Evolutionary conservation across 2,329 filamentous ascomycete genomes (phyloP).

Genomic region (Macroventuria anomochaeta): DNA sequence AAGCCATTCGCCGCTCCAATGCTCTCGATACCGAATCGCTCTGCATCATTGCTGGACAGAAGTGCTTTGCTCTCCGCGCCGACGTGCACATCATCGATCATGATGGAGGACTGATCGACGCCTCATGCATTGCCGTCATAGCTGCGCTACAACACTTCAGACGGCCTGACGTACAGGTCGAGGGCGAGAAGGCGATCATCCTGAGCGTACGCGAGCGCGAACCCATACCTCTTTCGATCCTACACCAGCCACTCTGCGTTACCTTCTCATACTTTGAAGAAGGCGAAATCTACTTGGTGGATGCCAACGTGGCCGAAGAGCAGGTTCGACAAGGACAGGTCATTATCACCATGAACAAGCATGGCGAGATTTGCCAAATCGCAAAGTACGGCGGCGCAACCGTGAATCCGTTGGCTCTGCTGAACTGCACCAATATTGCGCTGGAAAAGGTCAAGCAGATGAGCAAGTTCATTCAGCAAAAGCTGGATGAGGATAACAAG

Average conservation of each 20-base stretch:
- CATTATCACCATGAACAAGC: constrained; percentile 84
- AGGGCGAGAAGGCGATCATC: constrained; percentile 82
- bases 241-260: constrained; percentile 90
- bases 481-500: constrained; percentile 78
- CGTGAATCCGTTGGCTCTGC: constrained; percentile 77
- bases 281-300: constrained; percentile 73
- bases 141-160: constrained; percentile 90
- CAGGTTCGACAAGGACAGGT: constrained; percentile 75
- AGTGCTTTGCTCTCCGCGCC: constrained; percentile 89
- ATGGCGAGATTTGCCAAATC: constrained; percentile 89
- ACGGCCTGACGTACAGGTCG: constrained; percentile 85
- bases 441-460: constrained; percentile 82
- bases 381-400: constrained; percentile 87
- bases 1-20: constrained; percentile 88
- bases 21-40: constrained; percentile 95
- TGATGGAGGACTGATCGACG: constrained; percentile 89
- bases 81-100: constrained; percentile 91
- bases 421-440: constrained; percentile 78
- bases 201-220: constrained; percentile 86
- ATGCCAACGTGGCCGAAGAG: constrained; percentile 77
- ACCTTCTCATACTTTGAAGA: constrained; percentile 86
- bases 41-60: constrained; percentile 87
- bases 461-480: constrained; percentile 73
- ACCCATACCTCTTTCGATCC: constrained; percentile 85
- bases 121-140: constrained; percentile 83